These are phyloP conservation scores for Phytophthora fragariaefolia DNA, from an alignment of 352 stramenopile species.

Conservation along the genomic window DNA sequence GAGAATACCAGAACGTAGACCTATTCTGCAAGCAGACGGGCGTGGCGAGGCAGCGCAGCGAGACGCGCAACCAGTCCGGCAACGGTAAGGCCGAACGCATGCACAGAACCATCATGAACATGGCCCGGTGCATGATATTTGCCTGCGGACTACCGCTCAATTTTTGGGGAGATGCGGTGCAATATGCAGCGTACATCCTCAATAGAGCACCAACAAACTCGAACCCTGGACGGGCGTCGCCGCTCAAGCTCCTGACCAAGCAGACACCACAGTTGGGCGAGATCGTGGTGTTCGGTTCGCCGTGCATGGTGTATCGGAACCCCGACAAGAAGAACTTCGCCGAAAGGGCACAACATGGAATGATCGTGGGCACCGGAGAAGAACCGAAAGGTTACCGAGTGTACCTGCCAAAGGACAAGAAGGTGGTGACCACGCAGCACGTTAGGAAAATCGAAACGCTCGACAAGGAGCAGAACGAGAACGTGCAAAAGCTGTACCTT, in stretches of 20 bases:
- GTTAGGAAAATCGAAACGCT: too few relatives aligned
- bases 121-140: conserved; percentile 40
- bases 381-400: conserved; percentile 20
- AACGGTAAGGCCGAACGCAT: conserved; percentile 45
- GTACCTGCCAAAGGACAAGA: conserved; percentile 13
- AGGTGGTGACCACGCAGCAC: too few relatives aligned
- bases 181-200: too few relatives aligned
- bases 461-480: too few relatives aligned
- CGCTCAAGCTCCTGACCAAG: conserved; percentile 22
- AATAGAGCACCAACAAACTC: too few relatives aligned
- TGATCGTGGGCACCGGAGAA: conserved; percentile 21
- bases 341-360: conserved; percentile 9
- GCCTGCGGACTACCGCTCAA: conserved; percentile 15
- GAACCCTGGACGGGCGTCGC: too few relatives aligned
- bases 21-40: conserved; percentile 2
- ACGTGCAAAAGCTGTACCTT: too few relatives aligned
- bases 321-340: too few relatives aligned
- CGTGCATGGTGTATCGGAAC: background rate
- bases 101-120: conserved; percentile 44
- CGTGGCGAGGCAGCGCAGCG: background rate
- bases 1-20: background rate
- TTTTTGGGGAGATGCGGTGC: too few relatives aligned
- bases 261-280: conserved; percentile 7
- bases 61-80: background rate
- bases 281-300: background rate